These are phyloP conservation scores for Cichorium intybus DNA, from an alignment of 140 eudicot genomes.

Conservation along the genomic window DNA sequence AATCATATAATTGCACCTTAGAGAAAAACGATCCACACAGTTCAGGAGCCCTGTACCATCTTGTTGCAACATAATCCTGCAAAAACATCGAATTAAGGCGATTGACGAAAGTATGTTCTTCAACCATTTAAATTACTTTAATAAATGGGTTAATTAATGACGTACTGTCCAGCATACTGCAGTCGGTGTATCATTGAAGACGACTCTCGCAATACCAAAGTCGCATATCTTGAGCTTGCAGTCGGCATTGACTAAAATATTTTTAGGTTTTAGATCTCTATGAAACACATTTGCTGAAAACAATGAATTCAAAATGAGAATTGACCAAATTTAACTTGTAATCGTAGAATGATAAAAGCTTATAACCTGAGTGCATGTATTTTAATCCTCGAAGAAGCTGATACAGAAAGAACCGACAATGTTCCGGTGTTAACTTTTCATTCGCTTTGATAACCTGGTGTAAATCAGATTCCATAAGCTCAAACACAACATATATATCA, in stretches of 20 bases:
- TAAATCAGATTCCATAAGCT: not conserved
- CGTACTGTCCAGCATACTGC: constrained; percentile 15
- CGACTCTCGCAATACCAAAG: constrained; percentile 16
- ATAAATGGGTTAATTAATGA: not conserved
- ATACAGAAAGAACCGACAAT: not conserved
- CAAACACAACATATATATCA: not conserved
- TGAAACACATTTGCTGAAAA: constrained; percentile 48
- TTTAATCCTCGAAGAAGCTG: not conserved
- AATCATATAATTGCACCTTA: not conserved
- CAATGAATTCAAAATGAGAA: not conserved
- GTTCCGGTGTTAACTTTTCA: not conserved
- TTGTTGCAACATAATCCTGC: constrained; percentile 19
- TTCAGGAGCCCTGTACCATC: constrained; percentile 15
- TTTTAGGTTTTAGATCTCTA: constrained; percentile 1
- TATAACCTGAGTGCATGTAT: not conserved
- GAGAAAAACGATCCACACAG: constrained; percentile 12
- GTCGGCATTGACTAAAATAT: not conserved
- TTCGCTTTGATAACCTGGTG: not conserved
- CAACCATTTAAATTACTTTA: not conserved
- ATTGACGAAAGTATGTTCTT: not conserved
- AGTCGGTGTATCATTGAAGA: constrained; percentile 14
- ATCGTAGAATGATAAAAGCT: not conserved
- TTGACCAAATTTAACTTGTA: not conserved
- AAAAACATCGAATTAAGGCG: not conserved
- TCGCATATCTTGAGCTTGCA: constrained; percentile 6